Base-by-base conservation (phyloP, 2,329 filamentous ascomycete genomes). In the Furcasterigmium furcatum region DNA sequence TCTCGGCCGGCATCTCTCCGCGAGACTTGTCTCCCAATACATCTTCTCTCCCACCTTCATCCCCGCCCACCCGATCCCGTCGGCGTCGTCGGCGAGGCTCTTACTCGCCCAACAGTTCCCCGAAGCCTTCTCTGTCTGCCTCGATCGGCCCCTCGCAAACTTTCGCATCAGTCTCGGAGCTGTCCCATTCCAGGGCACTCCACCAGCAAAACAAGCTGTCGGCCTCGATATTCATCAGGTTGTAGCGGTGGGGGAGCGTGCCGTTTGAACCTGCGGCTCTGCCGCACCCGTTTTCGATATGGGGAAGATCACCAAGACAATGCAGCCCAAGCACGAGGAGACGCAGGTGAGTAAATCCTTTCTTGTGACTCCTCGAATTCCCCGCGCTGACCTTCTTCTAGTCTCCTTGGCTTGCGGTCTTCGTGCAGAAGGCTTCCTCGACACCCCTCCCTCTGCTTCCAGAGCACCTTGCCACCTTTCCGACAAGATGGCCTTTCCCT, bases 401-500 rank as follows among this genome's bases (percentile, higher is more conserved):
- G 89, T 96, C 94, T 66, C 86, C 90, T 55, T 95, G 88, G 76
- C 79, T 97, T 54, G 80, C 85, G 66, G 78, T 86, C 44, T 97
- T 91, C 62, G 85, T 96, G 58, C 74, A 84, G 58, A 76, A 77
- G 55, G 84, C 87, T 41, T 83, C 82, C 54, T 77, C 78, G 47
- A 75, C 80, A 53, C 80, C 90, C 40, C 72, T 96, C 58, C 84
- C 86, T 58, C 80, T 88, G 62, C 77, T 99, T 54, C 88, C 90
- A 55, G 72, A 80, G 57, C 81, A 87, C 55, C 85, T 99, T 53
- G 76, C 78, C 57, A 80, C 79, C 46, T 97, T 97, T 63, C 91
- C 92, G 47, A 84, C 85, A 53, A 77, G 85, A 77, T 99, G 94
- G 94, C 91, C 91, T 3, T 95, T 97, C 60, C 92, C 92, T 32